These are phyloP conservation scores for Kodamaea ohmeri DNA, from an alignment of 1,139 yeast genomes.

Conservation along the genomic window DNA sequence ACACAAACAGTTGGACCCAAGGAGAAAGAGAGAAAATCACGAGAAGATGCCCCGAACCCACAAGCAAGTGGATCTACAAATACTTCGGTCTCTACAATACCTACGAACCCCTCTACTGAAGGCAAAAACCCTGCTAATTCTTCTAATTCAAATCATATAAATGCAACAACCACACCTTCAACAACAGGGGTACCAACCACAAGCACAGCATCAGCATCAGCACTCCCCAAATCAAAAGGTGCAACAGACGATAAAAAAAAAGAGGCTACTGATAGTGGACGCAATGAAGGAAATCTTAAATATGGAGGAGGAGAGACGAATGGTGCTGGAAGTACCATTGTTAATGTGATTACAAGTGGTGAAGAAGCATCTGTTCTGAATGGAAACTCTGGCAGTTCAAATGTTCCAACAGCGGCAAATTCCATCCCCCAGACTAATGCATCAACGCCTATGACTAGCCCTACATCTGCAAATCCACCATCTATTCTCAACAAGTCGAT, in stretches of 20 bases:
- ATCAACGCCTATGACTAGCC: background rate
- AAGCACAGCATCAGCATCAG: too few species aligned
- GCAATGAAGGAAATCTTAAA: too few species aligned
- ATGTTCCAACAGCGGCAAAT: too few species aligned
- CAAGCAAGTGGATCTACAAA: background rate
- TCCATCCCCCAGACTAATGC: background rate
- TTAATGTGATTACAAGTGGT: background rate
- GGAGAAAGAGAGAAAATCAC: background rate
- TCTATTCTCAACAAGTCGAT: constrained; percentile 27
- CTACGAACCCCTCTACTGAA: background rate
- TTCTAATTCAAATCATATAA: background rate
- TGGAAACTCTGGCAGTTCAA: constrained; percentile 1
- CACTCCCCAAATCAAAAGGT: too few species aligned
- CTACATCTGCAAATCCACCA: background rate
- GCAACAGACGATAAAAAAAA: too few species aligned
- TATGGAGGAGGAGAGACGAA: background rate
- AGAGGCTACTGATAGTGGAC: too few species aligned
- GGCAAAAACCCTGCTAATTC: background rate
- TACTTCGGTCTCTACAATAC: background rate
- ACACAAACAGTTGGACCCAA: background rate
- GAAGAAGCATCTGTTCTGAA: background rate
- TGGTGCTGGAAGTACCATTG: background rate
- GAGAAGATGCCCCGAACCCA: background rate
- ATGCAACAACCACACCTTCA: background rate
- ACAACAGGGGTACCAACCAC: too few species aligned